Percentiles rank a stretch among this genome's conserved stretches.
Conservation (phyloP, 192 early-diverging fungal species). For the Kickxella alabastrina region DNA sequence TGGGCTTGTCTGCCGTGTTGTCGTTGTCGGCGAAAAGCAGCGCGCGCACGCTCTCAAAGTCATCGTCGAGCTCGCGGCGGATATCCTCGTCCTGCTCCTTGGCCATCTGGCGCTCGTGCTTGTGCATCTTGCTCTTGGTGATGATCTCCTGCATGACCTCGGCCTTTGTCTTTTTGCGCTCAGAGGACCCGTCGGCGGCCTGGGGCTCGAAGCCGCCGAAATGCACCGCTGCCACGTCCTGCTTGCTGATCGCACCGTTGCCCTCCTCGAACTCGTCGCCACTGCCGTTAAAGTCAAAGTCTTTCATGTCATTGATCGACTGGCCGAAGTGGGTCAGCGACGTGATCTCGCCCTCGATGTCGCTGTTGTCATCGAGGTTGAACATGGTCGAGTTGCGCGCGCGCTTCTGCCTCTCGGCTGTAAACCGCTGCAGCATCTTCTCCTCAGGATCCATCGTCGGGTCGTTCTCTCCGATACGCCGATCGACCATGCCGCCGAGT, state of each 20-base stretch:
- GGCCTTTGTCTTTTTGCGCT: conserved; percentile 74
- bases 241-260: conserved; percentile 58
- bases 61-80: conserved; percentile 81
- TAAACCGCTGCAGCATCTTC: conserved; percentile 92
- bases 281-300: conserved; percentile 64
- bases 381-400: conserved; percentile 53
- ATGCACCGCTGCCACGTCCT: conserved; percentile 69
- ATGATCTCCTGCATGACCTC: conserved; percentile 99
- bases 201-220: conserved; percentile 84
- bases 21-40: conserved; percentile 57
- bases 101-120: conserved; percentile 83
- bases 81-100: conserved; percentile 84
- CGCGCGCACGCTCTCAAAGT: conserved; percentile 76
- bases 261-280: conserved; percentile 57
- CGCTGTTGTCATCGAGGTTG: conserved; percentile 77
- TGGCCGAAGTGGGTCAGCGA: conserved; percentile 93
- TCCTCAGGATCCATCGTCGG: conserved; percentile 87
- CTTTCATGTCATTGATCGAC: conserved; percentile 78
- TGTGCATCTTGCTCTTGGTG: conserved; percentile 94
- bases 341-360: conserved; percentile 53
- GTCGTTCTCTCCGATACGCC: conserved; percentile 92
- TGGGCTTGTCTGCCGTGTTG: conserved; percentile 18
- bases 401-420: conserved; percentile 70
- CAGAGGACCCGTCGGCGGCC: not conserved
- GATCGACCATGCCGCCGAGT: conserved; percentile 77